Base-by-base conservation (phyloP, 2,329 filamentous ascomycete species). In the Xylariaceae sp. region DNA sequence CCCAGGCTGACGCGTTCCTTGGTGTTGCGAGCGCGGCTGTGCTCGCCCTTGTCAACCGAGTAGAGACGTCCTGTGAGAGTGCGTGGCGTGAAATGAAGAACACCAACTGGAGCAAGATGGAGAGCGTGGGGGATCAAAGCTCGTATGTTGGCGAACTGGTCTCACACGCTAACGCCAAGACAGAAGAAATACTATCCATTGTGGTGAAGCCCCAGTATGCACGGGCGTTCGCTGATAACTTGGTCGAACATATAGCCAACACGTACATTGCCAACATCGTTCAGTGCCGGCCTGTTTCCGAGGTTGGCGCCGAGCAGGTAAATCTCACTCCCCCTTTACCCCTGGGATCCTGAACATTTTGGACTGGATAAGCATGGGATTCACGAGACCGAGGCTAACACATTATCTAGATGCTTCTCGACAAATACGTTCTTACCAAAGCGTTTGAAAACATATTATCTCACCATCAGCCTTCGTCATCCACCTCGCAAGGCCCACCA, bases 21-120 rank as follows among this genome's bases (percentile, higher is more conserved):
- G 92, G 92, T 2, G 92, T 99, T 36, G 94, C 92, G 2, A 92
- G 89, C 66, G 87, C 91, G 12, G 87, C 90, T 3, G 87, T 99
- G 5, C 80, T 94, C 47, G 83, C 88, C 0, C 77, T 99, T 43
- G 92, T 97, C 5, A 85, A 88, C 56, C 86, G 85, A 65, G 88
- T 96, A 4, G 92, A 96, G 68, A 70, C 85, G 0, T 87, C 87
- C 49, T 87, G 91, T 63, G 92, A 97, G 60, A 83, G 87, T 0
- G 86, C 87, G 15, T 99, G 92, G 94, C 84, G 92, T 53, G 94
- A 97, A 74, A 99, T 99, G 94, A 87, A 86, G 59, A 96, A 96
- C 67, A 95, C 88, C 0, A 88, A 92, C 46, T 99, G 94, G 94
- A 88, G 86, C 70, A 91, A 88, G 60, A 88, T 99, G 77, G 94